phyloP scores from a whole-genome alignment of 164 flowering plant genomes.

The Piper longum region DNA sequence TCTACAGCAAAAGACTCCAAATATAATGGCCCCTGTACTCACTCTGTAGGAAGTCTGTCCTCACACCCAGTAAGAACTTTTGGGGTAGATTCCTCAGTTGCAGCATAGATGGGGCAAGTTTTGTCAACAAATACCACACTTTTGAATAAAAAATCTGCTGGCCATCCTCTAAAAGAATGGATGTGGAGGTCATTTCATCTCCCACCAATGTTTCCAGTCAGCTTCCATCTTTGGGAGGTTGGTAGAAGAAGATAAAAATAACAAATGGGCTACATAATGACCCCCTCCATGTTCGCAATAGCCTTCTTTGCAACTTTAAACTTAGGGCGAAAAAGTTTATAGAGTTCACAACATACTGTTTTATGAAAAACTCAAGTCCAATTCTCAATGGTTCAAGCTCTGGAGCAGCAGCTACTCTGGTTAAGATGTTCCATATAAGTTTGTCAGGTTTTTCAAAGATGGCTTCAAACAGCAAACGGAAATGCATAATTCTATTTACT shows the following conservation, averaged over 20 bases:
- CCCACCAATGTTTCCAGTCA: not conserved
- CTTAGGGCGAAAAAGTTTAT: conserved; percentile 19
- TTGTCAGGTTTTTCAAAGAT: conserved; percentile 54
- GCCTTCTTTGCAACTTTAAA: conserved; percentile 70
- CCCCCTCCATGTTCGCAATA: conserved; percentile 42
- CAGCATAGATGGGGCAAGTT: too few species aligned
- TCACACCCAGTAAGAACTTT: too few species aligned
- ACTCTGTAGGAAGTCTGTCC: too few species aligned
- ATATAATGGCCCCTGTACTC: too few species aligned
- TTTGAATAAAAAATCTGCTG: too few species aligned
- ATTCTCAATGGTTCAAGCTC: conserved; percentile 56
- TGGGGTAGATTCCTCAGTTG: too few species aligned
- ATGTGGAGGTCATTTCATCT: too few species aligned
- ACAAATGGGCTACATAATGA: conserved; percentile 40
- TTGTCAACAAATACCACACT: too few species aligned
- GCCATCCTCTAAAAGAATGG: too few species aligned
- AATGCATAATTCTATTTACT: conserved; percentile 71
- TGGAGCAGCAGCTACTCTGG: conserved; percentile 57
- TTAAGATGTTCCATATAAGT: conserved; percentile 69
- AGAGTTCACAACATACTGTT: conserved; percentile 33
- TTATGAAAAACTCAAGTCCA: conserved; percentile 55
- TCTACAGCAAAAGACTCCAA: too few species aligned
- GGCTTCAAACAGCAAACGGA: conserved; percentile 66
- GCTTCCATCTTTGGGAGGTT: not conserved
- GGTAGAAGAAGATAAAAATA: not conserved